Evolutionary conservation across 306 rosid genomes (phyloP), one percentile per base, ranked within the genome.

Genomic region (Cicer bijugum): DNA sequence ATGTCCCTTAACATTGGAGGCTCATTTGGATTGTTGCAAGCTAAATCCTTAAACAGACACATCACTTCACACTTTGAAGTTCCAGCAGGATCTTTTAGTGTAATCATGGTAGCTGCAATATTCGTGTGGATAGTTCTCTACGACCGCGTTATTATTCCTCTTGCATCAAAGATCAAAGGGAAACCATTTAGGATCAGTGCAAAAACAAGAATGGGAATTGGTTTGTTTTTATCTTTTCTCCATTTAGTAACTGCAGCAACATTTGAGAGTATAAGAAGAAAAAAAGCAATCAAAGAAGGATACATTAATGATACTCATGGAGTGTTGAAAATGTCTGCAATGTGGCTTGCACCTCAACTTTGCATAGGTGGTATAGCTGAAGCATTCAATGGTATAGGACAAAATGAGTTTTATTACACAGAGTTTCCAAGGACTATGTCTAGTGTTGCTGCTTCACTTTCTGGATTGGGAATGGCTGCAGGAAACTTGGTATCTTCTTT

Each of bases 401-500:
- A 91, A 48, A 82, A 82, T 10, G 97, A 91, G 72, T 88, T 91
- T 73, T 89, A 85, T 75, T 89, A 91, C 71, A 78, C 87, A 0
- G 92, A 89, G 72, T 87, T 91, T 15, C 97, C 97, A 0, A 83
- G 73, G 71, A 83, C 81, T 23, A 87, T 89, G 92, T 83, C 92
- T 0, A 87, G 92, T 19, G 75, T 91, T 7, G 87, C 95, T 58
- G 8, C 85, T 7, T 39, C 95, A 1, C 86, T 87, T 8, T 45
- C 72, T 4, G 87, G 86, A 17, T 63, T 91, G 23, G 89, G 78
- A 74, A 81, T 85, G 87, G 92, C 85, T 1, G 88, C 70, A 48
- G 92, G 86, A 2, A 88, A 77, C 72, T 47, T 88, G 83, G 35
- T 86, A 15, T 84, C 96, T 2, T 79, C 82, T 75, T 74, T 70